These are phyloP conservation scores for Elsinoe fawcettii DNA, from an alignment of 2,329 filamentous ascomycete species.

Conservation along the genomic window DNA sequence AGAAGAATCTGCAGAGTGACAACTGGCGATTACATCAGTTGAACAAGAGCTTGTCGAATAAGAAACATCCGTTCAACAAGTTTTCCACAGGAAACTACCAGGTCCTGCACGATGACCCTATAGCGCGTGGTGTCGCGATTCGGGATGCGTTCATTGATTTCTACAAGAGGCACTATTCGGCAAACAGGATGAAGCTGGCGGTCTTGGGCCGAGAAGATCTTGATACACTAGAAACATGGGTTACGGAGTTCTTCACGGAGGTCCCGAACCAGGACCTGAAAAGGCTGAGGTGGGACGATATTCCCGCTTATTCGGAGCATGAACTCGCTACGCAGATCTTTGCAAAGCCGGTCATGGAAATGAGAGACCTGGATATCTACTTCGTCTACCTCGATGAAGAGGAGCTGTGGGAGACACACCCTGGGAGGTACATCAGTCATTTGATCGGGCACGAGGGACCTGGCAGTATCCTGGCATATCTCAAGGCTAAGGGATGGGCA, in stretches of 20 bases:
- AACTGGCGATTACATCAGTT: constrained; percentile 81
- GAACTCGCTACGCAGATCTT: constrained; percentile 67
- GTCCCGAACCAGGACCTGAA: constrained; percentile 75
- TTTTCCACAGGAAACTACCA: constrained; percentile 88
- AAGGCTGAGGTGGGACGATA: constrained; percentile 57
- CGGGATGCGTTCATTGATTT: constrained; percentile 89
- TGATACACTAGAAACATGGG: constrained; percentile 77
- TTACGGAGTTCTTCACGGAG: constrained; percentile 70
- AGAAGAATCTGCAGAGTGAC: constrained; percentile 92
- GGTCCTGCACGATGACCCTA: constrained; percentile 73
- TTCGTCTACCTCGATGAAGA: constrained; percentile 87
- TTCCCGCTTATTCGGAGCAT: constrained; percentile 51
- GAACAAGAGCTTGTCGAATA: constrained; percentile 80
- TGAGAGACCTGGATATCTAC: constrained; percentile 66
- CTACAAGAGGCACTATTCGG: constrained; percentile 81
- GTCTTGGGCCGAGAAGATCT: constrained; percentile 74
- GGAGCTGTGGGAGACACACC: constrained; percentile 67
- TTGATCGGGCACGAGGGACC: constrained; percentile 88
- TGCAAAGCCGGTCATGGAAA: constrained; percentile 87
- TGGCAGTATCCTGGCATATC: constrained; percentile 80
- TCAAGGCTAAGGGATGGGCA: constrained; percentile 86
- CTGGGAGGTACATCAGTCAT: constrained; percentile 78
- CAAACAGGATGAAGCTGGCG: constrained; percentile 88
- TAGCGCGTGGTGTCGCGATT: constrained; percentile 72
- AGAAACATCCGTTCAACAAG: constrained; percentile 79